Base-by-base conservation (phyloP, 2,329 filamentous ascomycete species). In the Xylariaceae sp. region DNA sequence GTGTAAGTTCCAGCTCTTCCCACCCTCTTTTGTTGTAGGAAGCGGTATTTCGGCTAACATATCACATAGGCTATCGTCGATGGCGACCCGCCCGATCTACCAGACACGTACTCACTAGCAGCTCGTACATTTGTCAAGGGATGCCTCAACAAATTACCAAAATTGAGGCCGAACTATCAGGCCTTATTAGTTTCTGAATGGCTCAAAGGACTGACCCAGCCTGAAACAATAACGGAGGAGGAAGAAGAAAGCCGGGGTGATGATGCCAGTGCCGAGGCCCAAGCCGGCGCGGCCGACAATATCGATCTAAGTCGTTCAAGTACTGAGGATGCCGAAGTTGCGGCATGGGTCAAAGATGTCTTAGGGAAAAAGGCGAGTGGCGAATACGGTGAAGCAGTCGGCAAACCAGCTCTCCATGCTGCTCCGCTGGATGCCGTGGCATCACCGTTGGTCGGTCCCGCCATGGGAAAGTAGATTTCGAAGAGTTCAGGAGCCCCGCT, bases 91-190 rank as follows among this genome's bases (percentile, higher is more conserved):
- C 94, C 94, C 8, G 85, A 88, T 66, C 83, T 99, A 34, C 94
- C 94, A 0, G 76, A 88, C 53, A 85, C 83, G 30, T 99, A 88
- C 70, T 94, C 91, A 0, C 80, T 87, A 53, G 79, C 82, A 4
- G 90, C 92, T 2, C 86, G 85, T 53, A 87, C 92, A 64, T 99
- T 99, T 73, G 92, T 99, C 29, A 80, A 81, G 40, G 86, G 86
- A 44, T 97, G 94, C 70, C 78, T 99, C 46, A 91, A 96, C 76
- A 99, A 99, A 72, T 87, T 89, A 27, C 89, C 94, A 6, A 88
- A 89, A 63, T 82, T 95, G 56, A 85, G 94, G n/a, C 92, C 91
- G n/a, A 94, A 88, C 0, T 99, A 99, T 69, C 84, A 87, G 50
- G 91, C 89, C 78, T 81, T 99, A 4, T 79, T 99, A 8, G 84